These are phyloP conservation scores for Pholiota microspora DNA, from an alignment of 768 basidiomycete genomes.

Conservation along the genomic window DNA sequence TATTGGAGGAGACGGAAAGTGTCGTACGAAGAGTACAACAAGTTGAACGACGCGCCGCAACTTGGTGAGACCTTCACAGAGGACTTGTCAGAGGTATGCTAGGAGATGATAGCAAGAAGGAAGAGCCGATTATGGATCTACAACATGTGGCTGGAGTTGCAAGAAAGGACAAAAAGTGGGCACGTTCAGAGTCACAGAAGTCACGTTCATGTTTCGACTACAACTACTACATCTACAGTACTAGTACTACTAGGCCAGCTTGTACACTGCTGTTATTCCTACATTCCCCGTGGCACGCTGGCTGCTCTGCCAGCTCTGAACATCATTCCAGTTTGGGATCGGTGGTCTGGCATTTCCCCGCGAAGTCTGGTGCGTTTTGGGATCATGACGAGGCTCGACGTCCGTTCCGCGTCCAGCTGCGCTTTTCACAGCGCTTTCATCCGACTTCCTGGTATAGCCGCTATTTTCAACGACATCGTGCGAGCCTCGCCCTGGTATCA, in stretches of 20 bases:
- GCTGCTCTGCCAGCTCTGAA: conserved; percentile 3
- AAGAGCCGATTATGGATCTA: conserved; percentile 26
- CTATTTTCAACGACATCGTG: conserved; percentile 19
- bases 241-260: background rate
- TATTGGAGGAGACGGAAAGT: conserved; percentile 2
- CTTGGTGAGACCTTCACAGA: conserved; percentile 28
- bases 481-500: conserved; percentile 12
- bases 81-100: conserved; percentile 19
- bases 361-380: no score
- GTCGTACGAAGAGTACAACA: conserved; percentile 28
- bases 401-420: conserved; percentile 11
- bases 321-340: conserved; percentile 25
- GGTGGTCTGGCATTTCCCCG: conserved; percentile 23
- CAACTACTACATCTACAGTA: background rate
- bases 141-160: conserved; percentile 25
- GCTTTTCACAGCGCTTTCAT: conserved; percentile 6
- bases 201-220: conserved; percentile 6
- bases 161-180: conserved; percentile 25
- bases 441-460: conserved; percentile 6
- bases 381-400: conserved; percentile 6
- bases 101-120: conserved; percentile 15
- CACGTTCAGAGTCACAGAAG: conserved; percentile 22
- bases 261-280: background rate
- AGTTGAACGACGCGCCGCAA: conserved; percentile 16
- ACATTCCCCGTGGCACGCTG: background rate